phyloP scores from a whole-genome alignment of 2,329 filamentous ascomycete genomes.

The Botryotinia calthae region DNA sequence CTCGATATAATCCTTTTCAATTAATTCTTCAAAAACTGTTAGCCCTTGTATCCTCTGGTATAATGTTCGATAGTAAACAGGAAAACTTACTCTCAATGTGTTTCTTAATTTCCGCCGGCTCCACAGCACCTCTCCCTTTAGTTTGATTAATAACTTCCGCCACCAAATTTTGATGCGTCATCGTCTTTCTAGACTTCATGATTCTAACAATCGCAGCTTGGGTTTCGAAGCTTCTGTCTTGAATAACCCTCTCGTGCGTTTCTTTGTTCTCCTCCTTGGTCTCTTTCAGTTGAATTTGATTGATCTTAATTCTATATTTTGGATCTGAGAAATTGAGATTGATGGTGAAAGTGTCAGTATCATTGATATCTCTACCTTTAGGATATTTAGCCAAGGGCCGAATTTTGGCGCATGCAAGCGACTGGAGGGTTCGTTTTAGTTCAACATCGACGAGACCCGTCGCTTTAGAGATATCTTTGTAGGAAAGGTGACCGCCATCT shows the following conservation, averaged over 20 bases:
- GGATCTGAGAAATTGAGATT: slow-evolving; percentile 74
- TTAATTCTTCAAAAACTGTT: slow-evolving; percentile 52
- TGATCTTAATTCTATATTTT: slow-evolving; percentile 94
- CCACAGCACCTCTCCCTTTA: slow-evolving; percentile 79
- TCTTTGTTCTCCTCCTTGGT: slow-evolving; percentile 93
- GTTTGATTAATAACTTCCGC: slow-evolving; percentile 91
- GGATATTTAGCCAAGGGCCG: slow-evolving; percentile 83
- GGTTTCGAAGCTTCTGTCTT: slow-evolving; percentile 91
- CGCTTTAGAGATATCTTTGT: slow-evolving; percentile 69
- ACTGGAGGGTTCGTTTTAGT: slow-evolving; percentile 87
- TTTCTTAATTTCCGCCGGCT: slow-evolving; percentile 86
- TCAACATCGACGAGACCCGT: slow-evolving; percentile 75
- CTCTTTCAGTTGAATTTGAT: slow-evolving; percentile 96
- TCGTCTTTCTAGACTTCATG: slow-evolving; percentile 90
- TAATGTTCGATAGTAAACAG: slow-evolving; percentile 12
- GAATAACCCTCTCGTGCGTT: slow-evolving; percentile 84
- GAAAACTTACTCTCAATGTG: slow-evolving; percentile 81
- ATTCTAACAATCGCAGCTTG: slow-evolving; percentile 96
- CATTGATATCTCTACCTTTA: slow-evolving; percentile 74
- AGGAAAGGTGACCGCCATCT: slow-evolving; percentile 63
- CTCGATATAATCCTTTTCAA: slow-evolving; percentile 93
- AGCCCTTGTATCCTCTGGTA: slow-evolving; percentile 30
- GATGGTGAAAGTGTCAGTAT: slow-evolving; percentile 79
- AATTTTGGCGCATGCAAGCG: slow-evolving; percentile 85
- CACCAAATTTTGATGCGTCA: slow-evolving; percentile 83